Base-by-base conservation (phyloP, 2,329 filamentous ascomycete species). In the Diplodia seriata region DNA sequence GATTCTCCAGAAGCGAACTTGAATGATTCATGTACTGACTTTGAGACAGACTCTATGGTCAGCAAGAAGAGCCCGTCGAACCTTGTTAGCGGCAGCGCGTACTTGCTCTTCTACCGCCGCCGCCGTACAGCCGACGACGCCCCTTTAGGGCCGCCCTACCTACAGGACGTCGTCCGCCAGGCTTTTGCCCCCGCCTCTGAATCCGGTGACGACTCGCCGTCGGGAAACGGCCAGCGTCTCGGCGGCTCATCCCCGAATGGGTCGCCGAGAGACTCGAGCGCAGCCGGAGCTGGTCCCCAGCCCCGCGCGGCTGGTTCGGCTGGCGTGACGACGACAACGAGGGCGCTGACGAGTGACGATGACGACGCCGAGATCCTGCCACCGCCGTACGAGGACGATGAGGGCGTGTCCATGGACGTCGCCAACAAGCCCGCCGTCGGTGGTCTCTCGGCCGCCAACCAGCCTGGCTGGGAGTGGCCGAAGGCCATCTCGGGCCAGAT, bases 61-160 rank as follows among this genome's bases (percentile, higher is more conserved):
- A 86, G 85, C 40, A 85, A 85, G 72, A 84, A 82, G 33, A 86
- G 91, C 69, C 83, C 88, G 0, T 79, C 85, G 40, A 83, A 82
- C 33, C 87, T 93, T 9, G 87, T 97, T 5, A 91, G 92, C 4
- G 81, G 87, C 18, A 90, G 91, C 23, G 95, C 95, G 0, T 99
- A 99, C 79, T 86, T 99, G 12, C 85, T 99, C 40, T 99, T 99
- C 84, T 99, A 99, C 81, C 92, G 95, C 50, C 91, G 95, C 68
- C 90, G 93, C 71, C 31, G 31, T n/a, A 92, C 93, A 5, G 84
- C 93, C 5, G 84, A 86, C 8, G 31, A 31, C 40, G 81, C 80
- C 70, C 91, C 93, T 70, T 87, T 99, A 71, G 95, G 95, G 68
- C 94, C 94, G 31, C 85, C 89, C 54, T 86, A 86, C 63, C 89